Percentiles rank a stretch among this genome's conserved stretches.
phyloP scores from a whole-genome alignment of 2,329 filamentous ascomycete genomes.

The Xylaria digitata region DNA sequence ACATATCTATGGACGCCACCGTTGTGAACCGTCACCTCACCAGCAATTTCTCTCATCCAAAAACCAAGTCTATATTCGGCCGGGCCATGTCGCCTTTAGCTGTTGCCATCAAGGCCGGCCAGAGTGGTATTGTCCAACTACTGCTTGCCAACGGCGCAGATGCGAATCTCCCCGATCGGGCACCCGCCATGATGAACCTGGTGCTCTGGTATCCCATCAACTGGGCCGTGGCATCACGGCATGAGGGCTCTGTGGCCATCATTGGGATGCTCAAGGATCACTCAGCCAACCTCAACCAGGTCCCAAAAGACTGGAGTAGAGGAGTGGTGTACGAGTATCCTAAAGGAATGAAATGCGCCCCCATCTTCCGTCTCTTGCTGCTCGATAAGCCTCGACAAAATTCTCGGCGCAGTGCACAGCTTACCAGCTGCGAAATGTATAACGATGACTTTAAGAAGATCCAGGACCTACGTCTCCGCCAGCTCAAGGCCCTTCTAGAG shows the following conservation, averaged over 20 bases:
- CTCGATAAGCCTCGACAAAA: constrained; percentile 20
- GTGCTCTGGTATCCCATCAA: constrained; percentile 29
- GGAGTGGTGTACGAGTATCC: background rate
- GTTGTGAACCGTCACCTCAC: constrained; percentile 25
- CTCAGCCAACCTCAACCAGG: constrained; percentile 26
- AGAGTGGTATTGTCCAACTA: background rate
- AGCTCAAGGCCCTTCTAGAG: constrained; percentile 29
- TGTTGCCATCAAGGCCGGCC: constrained; percentile 15
- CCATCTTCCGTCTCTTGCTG: constrained; percentile 30
- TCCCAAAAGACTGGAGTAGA: background rate
- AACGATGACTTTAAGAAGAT: constrained; percentile 16
- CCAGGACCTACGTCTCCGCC: constrained; percentile 11
- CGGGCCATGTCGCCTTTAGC: constrained; percentile 20
- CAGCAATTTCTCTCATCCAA: background rate
- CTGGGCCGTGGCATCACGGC: constrained; percentile 19
- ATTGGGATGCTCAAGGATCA: constrained; percentile 22
- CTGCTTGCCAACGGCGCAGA: constrained; percentile 33
- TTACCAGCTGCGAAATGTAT: constrained; percentile 18
- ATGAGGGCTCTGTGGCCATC: constrained; percentile 17
- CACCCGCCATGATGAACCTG: rapidly evolving
- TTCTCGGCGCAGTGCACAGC: too few relatives aligned
- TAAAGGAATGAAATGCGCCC: constrained; percentile 7
- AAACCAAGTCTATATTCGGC: background rate
- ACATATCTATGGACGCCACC: constrained; percentile 13
- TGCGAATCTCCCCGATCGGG: constrained; percentile 11